A percentile compares a stretch with the other conserved stretches of the same genome.
These are phyloP conservation scores for Salix koriyanagi DNA, from an alignment of 345 rosid species.

Conservation along the genomic window DNA sequence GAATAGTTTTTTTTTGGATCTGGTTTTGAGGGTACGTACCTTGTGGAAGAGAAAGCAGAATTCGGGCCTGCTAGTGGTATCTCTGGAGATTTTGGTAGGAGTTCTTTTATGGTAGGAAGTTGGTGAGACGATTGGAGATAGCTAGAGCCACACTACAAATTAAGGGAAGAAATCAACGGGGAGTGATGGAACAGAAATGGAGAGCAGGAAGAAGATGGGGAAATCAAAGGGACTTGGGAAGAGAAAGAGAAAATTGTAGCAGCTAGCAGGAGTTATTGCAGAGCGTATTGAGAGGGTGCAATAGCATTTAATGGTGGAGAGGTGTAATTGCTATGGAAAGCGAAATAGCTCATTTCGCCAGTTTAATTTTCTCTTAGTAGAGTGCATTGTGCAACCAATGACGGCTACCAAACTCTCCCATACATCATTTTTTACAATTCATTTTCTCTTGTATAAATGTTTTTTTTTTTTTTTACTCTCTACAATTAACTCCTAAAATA, in stretches of 20 bases:
- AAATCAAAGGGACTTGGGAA: neutral
- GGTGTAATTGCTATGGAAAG: constrained; percentile 22
- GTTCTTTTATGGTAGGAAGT: constrained; percentile 14
- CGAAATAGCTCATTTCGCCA: constrained; percentile 19
- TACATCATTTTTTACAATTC: neutral
- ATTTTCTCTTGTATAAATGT: neutral
- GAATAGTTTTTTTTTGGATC: constrained; percentile 14
- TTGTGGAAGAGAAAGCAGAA: neutral
- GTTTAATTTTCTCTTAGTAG: neutral
- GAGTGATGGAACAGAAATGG: neutral
- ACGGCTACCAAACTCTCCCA: constrained; percentile 46
- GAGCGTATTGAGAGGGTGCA: constrained; percentile 69
- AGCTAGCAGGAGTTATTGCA: constrained; percentile 54
- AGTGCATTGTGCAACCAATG: constrained; percentile 32
- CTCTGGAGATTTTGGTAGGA: constrained; percentile 8
- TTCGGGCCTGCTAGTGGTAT: constrained; percentile 1
- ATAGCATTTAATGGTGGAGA: constrained; percentile 66
- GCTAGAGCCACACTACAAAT: neutral
- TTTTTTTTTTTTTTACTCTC: neutral
- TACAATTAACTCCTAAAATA: neutral
- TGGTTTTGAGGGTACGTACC: constrained; percentile 14
- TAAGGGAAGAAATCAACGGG: neutral
- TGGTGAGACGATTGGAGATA: constrained; percentile 2
- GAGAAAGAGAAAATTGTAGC: constrained; percentile 32
- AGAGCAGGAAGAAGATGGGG: neutral